Conservation (phyloP, 305 asterid genomes). For the Solanum hybrid region DNA sequence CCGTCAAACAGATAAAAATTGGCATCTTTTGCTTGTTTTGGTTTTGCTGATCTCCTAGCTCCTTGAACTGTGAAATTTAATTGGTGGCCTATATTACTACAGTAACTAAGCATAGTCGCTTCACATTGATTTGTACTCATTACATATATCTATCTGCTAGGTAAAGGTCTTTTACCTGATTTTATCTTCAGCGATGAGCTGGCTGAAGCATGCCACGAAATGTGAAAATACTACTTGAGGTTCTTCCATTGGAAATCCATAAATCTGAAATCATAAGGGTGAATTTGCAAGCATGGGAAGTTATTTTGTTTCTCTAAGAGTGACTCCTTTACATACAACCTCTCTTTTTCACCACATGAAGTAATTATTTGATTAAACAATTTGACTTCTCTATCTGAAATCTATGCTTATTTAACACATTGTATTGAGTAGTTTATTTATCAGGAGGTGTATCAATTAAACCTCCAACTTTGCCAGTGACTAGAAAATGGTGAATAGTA, state of each 20-base stretch:
- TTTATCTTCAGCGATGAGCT: background rate
- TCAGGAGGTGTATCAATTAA: background rate
- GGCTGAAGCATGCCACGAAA: background rate
- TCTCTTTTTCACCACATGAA: background rate
- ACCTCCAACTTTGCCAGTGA: background rate
- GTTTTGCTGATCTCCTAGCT: background rate
- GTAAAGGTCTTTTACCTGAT: background rate
- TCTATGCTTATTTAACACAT: background rate
- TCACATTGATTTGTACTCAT: background rate
- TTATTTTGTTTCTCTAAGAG: background rate
- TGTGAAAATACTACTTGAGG: background rate
- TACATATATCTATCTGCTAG: background rate
- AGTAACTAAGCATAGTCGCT: background rate
- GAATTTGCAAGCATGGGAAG: background rate
- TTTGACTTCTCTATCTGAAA: background rate
- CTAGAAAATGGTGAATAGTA: background rate
- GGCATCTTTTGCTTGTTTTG: background rate
- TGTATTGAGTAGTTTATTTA: background rate
- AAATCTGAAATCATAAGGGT: background rate
- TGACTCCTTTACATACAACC: background rate
- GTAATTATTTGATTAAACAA: background rate
- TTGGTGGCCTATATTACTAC: background rate
- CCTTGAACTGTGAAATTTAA: background rate
- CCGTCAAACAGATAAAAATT: background rate
- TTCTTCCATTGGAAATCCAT: background rate